phyloP scores from a whole-genome alignment of 2,329 filamentous ascomycete genomes.

The Cladosporium sphaerospermum region DNA sequence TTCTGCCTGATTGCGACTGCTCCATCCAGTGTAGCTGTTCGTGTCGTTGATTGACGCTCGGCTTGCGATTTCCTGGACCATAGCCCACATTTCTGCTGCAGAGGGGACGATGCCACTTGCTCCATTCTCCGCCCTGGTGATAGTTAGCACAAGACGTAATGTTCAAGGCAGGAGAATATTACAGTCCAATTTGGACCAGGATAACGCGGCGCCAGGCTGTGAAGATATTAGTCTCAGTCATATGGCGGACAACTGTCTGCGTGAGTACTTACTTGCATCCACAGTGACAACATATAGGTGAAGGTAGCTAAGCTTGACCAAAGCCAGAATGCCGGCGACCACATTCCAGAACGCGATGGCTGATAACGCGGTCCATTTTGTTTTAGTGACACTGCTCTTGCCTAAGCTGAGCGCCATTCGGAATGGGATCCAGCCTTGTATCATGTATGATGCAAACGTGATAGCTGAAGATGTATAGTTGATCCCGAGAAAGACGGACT shows the following conservation, averaged over 20 bases:
- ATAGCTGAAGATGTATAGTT: not conserved
- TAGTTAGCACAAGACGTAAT: not conserved
- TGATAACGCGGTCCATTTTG: not conserved
- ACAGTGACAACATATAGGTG: not conserved
- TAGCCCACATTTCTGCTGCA: constrained; percentile 2
- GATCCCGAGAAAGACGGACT: not conserved
- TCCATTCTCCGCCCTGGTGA: not conserved
- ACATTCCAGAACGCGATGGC: not conserved
- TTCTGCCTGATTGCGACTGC: not conserved
- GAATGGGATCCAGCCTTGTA: not conserved
- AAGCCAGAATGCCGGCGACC: not conserved
- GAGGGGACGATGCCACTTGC: constrained; percentile 3
- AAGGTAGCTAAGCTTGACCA: not conserved
- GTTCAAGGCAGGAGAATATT: not conserved
- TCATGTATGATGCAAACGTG: not conserved
- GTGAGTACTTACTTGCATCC: not conserved
- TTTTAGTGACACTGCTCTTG: not conserved
- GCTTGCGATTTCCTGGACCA: not conserved
- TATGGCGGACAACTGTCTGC: too few species aligned
- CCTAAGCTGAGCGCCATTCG: not conserved
- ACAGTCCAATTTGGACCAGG: not conserved
- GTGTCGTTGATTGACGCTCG: not conserved
- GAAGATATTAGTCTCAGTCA: not conserved
- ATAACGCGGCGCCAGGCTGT: not conserved
- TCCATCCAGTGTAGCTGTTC: not conserved